These are phyloP conservation scores for Mortierella hygrophila DNA, from an alignment of 192 early-diverging fungal genomes.

Conservation along the genomic window DNA sequence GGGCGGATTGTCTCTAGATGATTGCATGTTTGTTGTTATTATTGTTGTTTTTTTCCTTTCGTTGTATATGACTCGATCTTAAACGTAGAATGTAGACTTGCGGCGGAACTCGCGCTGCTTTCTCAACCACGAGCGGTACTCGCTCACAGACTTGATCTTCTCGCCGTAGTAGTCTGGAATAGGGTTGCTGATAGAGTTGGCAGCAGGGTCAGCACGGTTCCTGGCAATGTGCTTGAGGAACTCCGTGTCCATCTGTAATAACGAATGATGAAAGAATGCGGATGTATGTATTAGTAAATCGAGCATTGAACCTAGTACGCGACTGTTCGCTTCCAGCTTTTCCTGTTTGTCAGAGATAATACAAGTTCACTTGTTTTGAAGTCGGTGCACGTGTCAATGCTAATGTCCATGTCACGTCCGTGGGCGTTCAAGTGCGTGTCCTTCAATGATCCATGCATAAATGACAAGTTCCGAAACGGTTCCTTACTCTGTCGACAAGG, in stretches of 20 bases:
- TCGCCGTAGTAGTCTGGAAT: conserved; percentile 95
- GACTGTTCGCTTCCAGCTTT: neutral
- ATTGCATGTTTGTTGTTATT: neutral
- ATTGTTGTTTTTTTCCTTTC: neutral
- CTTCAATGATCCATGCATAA: neutral
- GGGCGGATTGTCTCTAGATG: too few species aligned
- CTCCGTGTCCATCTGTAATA: conserved; percentile 59
- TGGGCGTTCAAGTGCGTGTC: neutral
- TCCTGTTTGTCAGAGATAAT: neutral
- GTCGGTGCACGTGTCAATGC: neutral
- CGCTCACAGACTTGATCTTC: conserved; percentile 85
- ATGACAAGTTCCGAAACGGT: neutral
- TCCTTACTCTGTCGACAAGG: conserved; percentile 62
- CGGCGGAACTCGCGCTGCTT: conserved; percentile 86
- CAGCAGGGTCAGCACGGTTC: conserved; percentile 75
- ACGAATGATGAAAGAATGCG: neutral
- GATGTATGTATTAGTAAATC: neutral
- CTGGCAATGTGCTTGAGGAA: conserved; percentile 74
- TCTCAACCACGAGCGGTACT: conserved; percentile 89
- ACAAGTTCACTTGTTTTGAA: neutral
- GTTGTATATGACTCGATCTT: neutral
- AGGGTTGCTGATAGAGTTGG: conserved; percentile 79
- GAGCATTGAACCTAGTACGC: neutral
- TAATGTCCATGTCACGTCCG: neutral
- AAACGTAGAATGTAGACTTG: conserved; percentile 76